Base-by-base conservation (phyloP, 176 grass and related monocot genomes). In the Paspalum vaginatum region DNA sequence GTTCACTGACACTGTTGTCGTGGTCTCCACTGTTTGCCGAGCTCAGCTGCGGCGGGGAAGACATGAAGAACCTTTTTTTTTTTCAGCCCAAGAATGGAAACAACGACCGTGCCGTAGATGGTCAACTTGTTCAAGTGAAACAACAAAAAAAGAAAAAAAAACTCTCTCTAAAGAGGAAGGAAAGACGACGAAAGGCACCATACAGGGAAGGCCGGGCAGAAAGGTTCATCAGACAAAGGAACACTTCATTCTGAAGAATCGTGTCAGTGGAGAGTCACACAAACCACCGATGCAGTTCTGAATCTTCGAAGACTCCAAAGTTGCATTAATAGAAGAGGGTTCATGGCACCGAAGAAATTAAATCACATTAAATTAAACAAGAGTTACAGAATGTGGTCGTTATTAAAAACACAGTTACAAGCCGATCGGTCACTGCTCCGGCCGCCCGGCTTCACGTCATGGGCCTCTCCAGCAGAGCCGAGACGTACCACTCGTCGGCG, bases 401-500 rank as follows among this genome's bases (percentile, higher is more conserved):
- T 58, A n/a, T 11, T 68, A 11, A 68, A 22, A 42, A 5, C 14
- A 56, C 24, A 18, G 68, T 51, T 51, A 20, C 69, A 72, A n/a
- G n/a, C n/a, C 8, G 26, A 52, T 5, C 5, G 27, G 50, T 63
- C 59, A 9, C 12, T 44, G 68, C 43, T 77, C 68, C 25, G 0
- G 16, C 40, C 58, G 82, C 74, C 68, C 25, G 0, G 16, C 40
- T 68, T 85, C 74, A 91, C 48, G 47, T 54, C 41, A 73, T 74
- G 56, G 89, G 89, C 65, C 85, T 88, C 77, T 91, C 85, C 20
- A 88, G 65, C 9, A 88, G 61, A 44, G 85, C 89, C 8, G 89
- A 88, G 53, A 91, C 58, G 64, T 91, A 91, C 89, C 80, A 85
- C 80, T 91, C 89, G 56, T 88, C 74, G 68, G 67, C 83, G 61